Conservation (phyloP, 805 yeast genomes). For the Wickerhamomyces bovis region DNA sequence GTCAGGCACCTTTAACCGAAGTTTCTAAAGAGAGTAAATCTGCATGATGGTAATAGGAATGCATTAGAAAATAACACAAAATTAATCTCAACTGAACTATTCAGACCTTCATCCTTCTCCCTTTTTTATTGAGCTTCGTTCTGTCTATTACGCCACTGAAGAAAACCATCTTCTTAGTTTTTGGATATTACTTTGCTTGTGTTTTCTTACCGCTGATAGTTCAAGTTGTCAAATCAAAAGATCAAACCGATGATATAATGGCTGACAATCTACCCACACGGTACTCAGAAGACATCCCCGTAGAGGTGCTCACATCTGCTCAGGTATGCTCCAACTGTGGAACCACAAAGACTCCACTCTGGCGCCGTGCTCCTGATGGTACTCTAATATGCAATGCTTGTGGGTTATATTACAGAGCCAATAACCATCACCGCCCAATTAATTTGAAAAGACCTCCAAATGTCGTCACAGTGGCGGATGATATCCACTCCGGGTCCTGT, state of each 20-base stretch:
- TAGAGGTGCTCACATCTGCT: neutral
- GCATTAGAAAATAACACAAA: neutral
- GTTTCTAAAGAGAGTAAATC: neutral
- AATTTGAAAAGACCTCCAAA: slow-evolving; percentile 72
- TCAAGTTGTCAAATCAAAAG: neutral
- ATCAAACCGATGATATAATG: neutral
- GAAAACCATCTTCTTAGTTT: too few relatives aligned
- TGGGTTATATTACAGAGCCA: slow-evolving; percentile 83
- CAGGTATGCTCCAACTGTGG: slow-evolving; percentile 74
- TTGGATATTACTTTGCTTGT: too few relatives aligned
- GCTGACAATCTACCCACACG: neutral
- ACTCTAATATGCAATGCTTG: slow-evolving; percentile 92
- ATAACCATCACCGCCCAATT: slow-evolving; percentile 87
- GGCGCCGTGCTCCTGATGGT: slow-evolving; percentile 90
- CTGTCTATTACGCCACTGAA: too few relatives aligned
- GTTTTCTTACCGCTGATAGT: neutral
- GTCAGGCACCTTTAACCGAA: neutral
- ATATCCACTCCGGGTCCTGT: slow-evolving; percentile 20
- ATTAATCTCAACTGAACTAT: too few relatives aligned
- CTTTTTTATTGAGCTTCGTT: too few relatives aligned
- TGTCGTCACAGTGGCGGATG: slow-evolving; percentile 69
- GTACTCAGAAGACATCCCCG: neutral
- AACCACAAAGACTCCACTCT: slow-evolving; percentile 84
- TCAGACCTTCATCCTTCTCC: neutral
- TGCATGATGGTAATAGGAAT: neutral